A percentile compares a stretch with the other conserved stretches of the same genome.
Evolutionary conservation across 2,329 filamentous ascomycete species (phyloP).

Genomic region (Neofusicoccum parvum): DNA sequence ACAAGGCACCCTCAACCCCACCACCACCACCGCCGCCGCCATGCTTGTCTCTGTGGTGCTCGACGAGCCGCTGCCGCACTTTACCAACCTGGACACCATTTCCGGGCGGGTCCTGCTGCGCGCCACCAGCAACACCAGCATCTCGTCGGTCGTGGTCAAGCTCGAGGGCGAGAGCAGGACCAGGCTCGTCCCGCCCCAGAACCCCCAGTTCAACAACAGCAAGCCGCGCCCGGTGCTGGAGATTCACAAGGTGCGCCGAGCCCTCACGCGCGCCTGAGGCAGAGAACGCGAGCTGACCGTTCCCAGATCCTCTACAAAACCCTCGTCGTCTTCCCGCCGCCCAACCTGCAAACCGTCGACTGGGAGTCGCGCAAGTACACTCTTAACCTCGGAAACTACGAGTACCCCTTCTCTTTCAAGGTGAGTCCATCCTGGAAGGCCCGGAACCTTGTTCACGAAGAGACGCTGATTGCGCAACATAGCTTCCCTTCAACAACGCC

Average conservation of each 20-base stretch:
- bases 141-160: conserved; percentile 70
- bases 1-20: not conserved
- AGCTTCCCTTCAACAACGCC: conserved; percentile 69
- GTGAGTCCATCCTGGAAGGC: conserved; percentile 43
- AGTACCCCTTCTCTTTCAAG: conserved; percentile 79
- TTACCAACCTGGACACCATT: conserved; percentile 78
- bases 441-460: not conserved
- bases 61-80: conserved; percentile 67
- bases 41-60: conserved; percentile 71
- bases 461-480: conserved; percentile 8
- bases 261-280: not conserved
- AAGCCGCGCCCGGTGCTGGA: conserved; percentile 52
- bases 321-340: conserved; percentile 70
- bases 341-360: conserved; percentile 35
- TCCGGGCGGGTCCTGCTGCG: conserved; percentile 57
- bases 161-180: conserved; percentile 79
- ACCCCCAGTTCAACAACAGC: conserved; percentile 31
- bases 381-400: conserved; percentile 69
- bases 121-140: conserved; percentile 46
- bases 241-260: conserved; percentile 49
- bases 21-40: conserved; percentile 23
- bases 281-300: not conserved
- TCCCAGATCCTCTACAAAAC: conserved; percentile 72
- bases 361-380: conserved; percentile 56
- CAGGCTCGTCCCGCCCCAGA: conserved; percentile 56